Evolutionary conservation across 2,329 filamentous ascomycete species (phyloP), one percentile per base, ranked within the genome.

Genomic region (Colletotrichum sp.): DNA sequence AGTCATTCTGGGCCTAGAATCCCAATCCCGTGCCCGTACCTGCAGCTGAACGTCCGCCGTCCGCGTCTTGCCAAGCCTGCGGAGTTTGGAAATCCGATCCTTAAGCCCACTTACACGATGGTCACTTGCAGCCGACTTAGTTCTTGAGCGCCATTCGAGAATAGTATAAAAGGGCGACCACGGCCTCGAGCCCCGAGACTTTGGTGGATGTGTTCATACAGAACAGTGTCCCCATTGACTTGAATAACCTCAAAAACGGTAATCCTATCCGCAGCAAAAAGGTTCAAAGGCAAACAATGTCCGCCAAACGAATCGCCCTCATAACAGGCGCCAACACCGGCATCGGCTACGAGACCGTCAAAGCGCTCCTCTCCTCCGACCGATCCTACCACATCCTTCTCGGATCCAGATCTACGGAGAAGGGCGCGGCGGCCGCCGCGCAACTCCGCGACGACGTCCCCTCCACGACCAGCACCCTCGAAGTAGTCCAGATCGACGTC

Each of bases 291-390:
- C 16, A 39, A 3, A 18, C 5, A 39, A 64, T 64, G 13, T 16
- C 30, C 32, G 18, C 60, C 36, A n/a, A 64, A n/a, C 34, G 24
- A 21, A 12, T 90, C 76, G 81, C 92, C 21, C 81, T 93, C 52
- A 87, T 93, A 76, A 93, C 92, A 2, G 91, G 92, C 55, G 91
- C 86, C 73, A 93, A 92, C 78, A 92, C 88, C 0, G 92, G 92
- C n/a, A 87, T 93, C 24, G 92, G 92, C 3, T 88, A 88, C 59
- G 88, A 93, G 78, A 87, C 85, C 8, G 87, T 92, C 67, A 91
- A 89, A 77, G 88, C 90, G 1, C 83, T 93, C 1, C 84, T 86
- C 63, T 78, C 83, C 18, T 90, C 91, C 0, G 36, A 80, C 1
- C 83, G 82, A 5, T 18, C 87, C 4, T 93, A 92, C 81, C 84